Conservation (phyloP, 2,329 filamentous ascomycete species). For the Cladosporium halotolerans region DNA sequence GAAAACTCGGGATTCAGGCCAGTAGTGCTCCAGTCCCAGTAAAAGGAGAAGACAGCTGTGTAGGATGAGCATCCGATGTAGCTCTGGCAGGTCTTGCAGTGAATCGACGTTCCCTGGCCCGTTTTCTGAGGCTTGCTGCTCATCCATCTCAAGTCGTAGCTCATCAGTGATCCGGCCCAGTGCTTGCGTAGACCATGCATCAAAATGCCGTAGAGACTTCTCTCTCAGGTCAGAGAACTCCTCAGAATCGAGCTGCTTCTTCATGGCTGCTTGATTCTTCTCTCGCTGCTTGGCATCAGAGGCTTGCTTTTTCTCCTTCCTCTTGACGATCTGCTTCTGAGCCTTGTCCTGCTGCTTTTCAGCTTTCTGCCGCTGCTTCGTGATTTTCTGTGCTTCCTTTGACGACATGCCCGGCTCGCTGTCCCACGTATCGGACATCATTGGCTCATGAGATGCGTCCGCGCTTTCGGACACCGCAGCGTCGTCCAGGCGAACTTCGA, state of each 20-base stretch:
- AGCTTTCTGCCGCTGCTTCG: background rate
- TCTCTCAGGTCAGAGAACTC: background rate
- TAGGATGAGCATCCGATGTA: background rate
- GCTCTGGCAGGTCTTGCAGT: background rate
- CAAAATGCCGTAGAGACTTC: background rate
- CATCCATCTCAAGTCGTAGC: background rate
- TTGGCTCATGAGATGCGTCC: background rate
- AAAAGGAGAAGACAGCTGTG: background rate
- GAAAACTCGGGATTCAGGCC: background rate
- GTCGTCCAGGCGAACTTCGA: background rate
- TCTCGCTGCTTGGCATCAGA: conserved; percentile 10
- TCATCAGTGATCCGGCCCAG: background rate
- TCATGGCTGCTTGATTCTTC: background rate
- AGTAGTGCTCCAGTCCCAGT: background rate
- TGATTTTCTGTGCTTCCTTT: background rate
- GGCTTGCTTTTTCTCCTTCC: conserved; percentile 9
- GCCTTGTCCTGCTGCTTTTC: conserved; percentile 7
- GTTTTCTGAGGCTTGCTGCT: background rate
- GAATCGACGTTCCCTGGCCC: background rate
- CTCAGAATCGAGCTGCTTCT: background rate
- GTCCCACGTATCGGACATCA: background rate
- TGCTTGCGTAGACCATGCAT: background rate
- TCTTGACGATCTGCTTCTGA: conserved; percentile 3
- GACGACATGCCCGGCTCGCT: background rate
- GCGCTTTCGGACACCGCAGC: background rate